Conservation (phyloP, 306 rosid species). For the Chamaecrista fasciculata region DNA sequence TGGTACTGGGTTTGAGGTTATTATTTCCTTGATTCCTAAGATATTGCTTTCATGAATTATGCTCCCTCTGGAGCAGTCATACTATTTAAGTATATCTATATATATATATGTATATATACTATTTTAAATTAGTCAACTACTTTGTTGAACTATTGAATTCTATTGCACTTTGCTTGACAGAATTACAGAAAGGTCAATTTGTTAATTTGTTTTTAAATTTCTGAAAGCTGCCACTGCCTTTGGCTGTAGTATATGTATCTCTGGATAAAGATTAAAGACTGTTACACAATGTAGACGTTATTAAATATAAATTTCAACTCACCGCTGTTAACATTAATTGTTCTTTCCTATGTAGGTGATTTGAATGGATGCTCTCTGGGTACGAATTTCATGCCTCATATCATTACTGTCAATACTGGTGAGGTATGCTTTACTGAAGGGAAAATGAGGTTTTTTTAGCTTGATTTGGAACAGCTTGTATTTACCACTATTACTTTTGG, state of each 20-base stretch:
- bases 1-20: neutral
- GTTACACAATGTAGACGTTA: neutral
- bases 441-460: neutral
- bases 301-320: neutral
- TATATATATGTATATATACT: no score
- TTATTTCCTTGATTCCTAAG: neutral
- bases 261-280: neutral
- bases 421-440: constrained; percentile 58
- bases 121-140: neutral
- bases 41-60: neutral
- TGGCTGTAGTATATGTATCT: neutral
- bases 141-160: neutral
- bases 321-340: constrained; percentile 17
- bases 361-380: constrained; percentile 51
- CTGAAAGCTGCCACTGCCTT: neutral
- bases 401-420: constrained; percentile 69
- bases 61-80: neutral
- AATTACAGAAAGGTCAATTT: neutral
- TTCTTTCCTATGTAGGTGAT: constrained; percentile 51
- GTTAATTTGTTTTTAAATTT: neutral
- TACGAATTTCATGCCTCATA: constrained; percentile 71
- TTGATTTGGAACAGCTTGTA: constrained; percentile 9
- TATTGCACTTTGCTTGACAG: neutral
- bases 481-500: neutral
- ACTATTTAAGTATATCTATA: no score